Percentiles rank a stretch among this genome's conserved stretches.
Conservation (phyloP, 228 moss, liverwort and hornwort species). For the Sphagnum fallax region DNA sequence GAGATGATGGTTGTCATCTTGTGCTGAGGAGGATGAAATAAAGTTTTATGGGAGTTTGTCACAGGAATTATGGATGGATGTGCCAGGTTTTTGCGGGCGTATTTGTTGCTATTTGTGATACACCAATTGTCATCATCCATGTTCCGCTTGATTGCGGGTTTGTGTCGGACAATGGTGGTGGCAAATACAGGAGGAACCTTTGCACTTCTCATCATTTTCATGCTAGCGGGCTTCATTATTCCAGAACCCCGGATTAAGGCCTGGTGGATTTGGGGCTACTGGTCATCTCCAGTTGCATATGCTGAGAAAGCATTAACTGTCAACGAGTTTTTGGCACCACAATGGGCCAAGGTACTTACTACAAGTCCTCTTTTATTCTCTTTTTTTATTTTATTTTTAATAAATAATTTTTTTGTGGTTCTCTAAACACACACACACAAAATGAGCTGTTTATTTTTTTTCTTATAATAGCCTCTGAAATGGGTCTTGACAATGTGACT, state of each 20-base stretch:
- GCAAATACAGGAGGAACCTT: slow-evolving; percentile 83
- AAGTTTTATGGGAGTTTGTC: no score
- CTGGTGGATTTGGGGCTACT: slow-evolving; percentile 98
- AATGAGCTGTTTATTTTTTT: no score
- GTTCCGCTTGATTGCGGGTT: slow-evolving; percentile 70
- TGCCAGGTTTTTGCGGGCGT: slow-evolving; percentile 67
- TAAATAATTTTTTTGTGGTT: no score
- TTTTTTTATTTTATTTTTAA: no score
- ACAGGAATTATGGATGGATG: no score
- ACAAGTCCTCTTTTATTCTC: no score
- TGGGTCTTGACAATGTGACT: no score
- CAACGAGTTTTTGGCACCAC: slow-evolving; percentile 80
- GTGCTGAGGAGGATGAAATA: no score
- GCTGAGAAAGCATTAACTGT: slow-evolving; percentile 64
- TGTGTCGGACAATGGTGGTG: slow-evolving; percentile 70
- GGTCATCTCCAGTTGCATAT: slow-evolving; percentile 78
- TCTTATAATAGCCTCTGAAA: no score
- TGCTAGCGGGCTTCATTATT: slow-evolving; percentile 73
- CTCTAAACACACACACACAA: no score
- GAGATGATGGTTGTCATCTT: no score
- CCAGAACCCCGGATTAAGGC: slow-evolving; percentile 57
- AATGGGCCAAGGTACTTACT: slow-evolving; percentile 23
- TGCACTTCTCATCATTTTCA: slow-evolving; percentile 48
- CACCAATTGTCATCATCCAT: slow-evolving; percentile 64
- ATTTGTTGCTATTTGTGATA: slow-evolving; percentile 49